Base-by-base conservation (phyloP, 805 yeast genomes). In the Wickerhamomyces chaumierensis region DNA sequence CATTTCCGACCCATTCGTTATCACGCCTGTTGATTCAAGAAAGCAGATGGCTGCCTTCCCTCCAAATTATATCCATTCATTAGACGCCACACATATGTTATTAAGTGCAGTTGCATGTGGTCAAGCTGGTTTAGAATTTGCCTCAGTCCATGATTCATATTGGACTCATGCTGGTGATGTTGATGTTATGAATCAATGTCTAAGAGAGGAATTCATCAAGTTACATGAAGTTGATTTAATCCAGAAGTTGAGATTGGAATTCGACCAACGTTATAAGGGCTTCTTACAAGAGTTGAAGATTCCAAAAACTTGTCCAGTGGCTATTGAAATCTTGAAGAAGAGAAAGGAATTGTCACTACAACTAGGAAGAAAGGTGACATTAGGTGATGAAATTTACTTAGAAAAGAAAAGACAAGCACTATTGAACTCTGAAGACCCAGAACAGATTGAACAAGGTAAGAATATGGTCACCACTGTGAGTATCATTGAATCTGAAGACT, bases 11-110 rank as follows among this genome's bases (percentile, higher is more conserved):
- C 96, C 97, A n/a, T 82, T 76, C 53, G 78, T 81, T 13, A 69
- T 84, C 33, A 76, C 78, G 38, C 82, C 81, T 31, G 95, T 94
- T 33, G 88, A 87, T 58, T 69, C 87, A 6, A 73, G 95, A 53
- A 86, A 88, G 55, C 99, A 92, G 60, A 77, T 77, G 47, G 77
- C 87, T 31, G 98, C 95, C 0, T 84, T 90, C 60, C 95, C 98
- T 14, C 98, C 98, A 25, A 90, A 90, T 57, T 90, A 73, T 58
- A 82, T 90, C 38, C 98, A 90, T 56, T 90, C 97, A 0, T 66
- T 90, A 41, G 98, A 90, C 68, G 97, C 97, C 1, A 81, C 96
- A 0, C 98, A 90, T 57, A 92, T 90, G 98, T 66, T 92, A 37
- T 62, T 88, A 66, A 81, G 95, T 8, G 94, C 96, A 0, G 66